These are phyloP conservation scores for Colletotrichum sp. DNA, from an alignment of 2,329 filamentous ascomycete species.

Conservation along the genomic window DNA sequence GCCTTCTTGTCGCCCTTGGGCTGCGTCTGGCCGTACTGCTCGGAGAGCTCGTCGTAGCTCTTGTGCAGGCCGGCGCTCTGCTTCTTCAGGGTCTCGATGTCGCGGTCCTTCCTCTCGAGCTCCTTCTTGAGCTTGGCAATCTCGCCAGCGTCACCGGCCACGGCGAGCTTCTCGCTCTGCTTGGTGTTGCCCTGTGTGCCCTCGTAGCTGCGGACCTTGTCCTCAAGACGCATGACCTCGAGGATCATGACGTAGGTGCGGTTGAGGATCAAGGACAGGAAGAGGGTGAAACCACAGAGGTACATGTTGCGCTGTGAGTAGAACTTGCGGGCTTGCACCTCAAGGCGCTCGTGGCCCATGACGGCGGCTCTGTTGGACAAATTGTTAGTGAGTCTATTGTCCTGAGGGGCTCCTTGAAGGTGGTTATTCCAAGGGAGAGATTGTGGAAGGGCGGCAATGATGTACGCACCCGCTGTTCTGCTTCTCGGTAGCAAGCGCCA, in stretches of 20 bases:
- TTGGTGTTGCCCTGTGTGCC: conserved; percentile 60
- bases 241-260: conserved; percentile 98
- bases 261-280: conserved; percentile 98
- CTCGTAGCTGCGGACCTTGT: conserved; percentile 86
- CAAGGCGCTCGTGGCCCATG: conserved; percentile 92
- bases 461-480: conserved; percentile 51
- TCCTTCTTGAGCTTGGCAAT: conserved; percentile 73
- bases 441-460: neutral
- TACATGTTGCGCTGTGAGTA: conserved; percentile 99
- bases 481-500: conserved; percentile 74
- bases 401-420: neutral
- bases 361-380: conserved; percentile 60
- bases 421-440: neutral
- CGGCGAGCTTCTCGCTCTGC: conserved; percentile 73
- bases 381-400: neutral
- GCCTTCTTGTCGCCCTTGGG: conserved; percentile 63
- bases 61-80: conserved; percentile 82
- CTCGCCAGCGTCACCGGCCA: conserved; percentile 77
- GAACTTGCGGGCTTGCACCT: conserved; percentile 99
- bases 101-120: conserved; percentile 79
- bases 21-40: conserved; percentile 73
- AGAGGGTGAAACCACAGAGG: conserved; percentile 98
- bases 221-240: conserved; percentile 88
- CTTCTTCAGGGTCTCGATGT: conserved; percentile 90
- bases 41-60: conserved; percentile 86